Percentiles rank a stretch among this genome's conserved stretches.
phyloP scores from a whole-genome alignment of 208 protist genomes.

The Tetramitus jugosus region DNA sequence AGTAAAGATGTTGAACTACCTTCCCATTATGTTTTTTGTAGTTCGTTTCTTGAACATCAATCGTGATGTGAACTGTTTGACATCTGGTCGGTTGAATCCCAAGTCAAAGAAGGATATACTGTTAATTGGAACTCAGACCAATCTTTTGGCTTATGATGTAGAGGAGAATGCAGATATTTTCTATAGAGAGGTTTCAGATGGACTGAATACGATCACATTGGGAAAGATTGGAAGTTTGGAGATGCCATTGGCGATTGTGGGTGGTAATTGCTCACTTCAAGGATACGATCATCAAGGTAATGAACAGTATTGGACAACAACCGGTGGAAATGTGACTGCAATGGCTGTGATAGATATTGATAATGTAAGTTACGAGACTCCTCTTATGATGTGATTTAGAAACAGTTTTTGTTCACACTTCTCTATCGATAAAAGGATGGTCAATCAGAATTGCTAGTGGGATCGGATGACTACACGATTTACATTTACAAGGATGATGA shows the following conservation, averaged over 20 bases:
- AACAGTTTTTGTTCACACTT: not conserved
- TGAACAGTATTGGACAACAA: conserved; percentile 84
- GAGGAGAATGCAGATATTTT: conserved; percentile 77
- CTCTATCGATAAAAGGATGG: too few species aligned
- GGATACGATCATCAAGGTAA: conserved; percentile 70
- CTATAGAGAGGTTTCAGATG: conserved; percentile 79
- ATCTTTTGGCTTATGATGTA: conserved; percentile 77
- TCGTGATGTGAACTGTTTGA: conserved; percentile 61
- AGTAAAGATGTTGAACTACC: not conserved
- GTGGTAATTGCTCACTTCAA: conserved; percentile 85
- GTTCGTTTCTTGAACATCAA: conserved; percentile 67
- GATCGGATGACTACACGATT: conserved; percentile 82
- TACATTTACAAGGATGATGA: conserved; percentile 78
- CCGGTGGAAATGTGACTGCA: conserved; percentile 76
- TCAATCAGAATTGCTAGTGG: conserved; percentile 61
- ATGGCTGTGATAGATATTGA: conserved; percentile 63
- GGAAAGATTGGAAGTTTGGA: conserved; percentile 44
- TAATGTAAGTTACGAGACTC: too few species aligned
- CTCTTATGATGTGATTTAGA: conserved; percentile 26
- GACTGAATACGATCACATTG: conserved; percentile 65
- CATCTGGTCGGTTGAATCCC: conserved; percentile 23
- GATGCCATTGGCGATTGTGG: conserved; percentile 60
- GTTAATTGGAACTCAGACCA: conserved; percentile 70
- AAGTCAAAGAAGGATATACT: conserved; percentile 55
- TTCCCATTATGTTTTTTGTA: not conserved